Evolutionary conservation across 2,329 filamentous ascomycete species (phyloP).

Genomic region (Paracorniculantispora psalliotae): DNA sequence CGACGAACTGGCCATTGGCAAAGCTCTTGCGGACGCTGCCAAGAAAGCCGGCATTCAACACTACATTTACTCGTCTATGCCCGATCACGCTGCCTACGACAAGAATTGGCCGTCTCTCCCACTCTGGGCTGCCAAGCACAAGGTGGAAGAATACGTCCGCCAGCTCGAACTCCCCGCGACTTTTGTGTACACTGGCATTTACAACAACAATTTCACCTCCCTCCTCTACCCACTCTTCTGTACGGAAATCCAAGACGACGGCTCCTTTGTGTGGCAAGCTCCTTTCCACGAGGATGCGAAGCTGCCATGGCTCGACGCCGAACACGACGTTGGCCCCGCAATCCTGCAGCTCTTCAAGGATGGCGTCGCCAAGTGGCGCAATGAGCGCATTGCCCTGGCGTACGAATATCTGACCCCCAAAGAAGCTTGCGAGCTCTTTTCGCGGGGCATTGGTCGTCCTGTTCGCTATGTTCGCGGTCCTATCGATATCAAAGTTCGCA

Average conservation of each 20-base stretch:
- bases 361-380: conserved; percentile 79
- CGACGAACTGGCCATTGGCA: conserved; percentile 86
- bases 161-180: conserved; percentile 79
- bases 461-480: conserved; percentile 73
- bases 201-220: conserved; percentile 98
- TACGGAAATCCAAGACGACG: conserved; percentile 81
- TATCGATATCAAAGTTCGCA: conserved; percentile 79
- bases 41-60: conserved; percentile 81
- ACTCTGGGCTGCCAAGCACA: conserved; percentile 88
- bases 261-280: conserved; percentile 86
- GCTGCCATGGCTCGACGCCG: conserved; percentile 91
- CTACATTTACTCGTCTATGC: conserved; percentile 96
- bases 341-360: conserved; percentile 95
- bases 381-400: conserved; percentile 72
- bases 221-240: conserved; percentile 90
- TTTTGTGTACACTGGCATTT: conserved; percentile 94
- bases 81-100: conserved; percentile 80
- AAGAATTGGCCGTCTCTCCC: conserved; percentile 75
- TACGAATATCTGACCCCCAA: conserved; percentile 83
- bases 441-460: conserved; percentile 68
- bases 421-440: conserved; percentile 78
- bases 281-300: conserved; percentile 88
- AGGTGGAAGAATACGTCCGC: conserved; percentile 85
- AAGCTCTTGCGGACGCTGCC: conserved; percentile 82
- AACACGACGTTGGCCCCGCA: conserved; percentile 91